These are phyloP conservation scores for Tetrapyrgos nigripes DNA, from an alignment of 1,284 basidiomycete species.

Conservation along the genomic window DNA sequence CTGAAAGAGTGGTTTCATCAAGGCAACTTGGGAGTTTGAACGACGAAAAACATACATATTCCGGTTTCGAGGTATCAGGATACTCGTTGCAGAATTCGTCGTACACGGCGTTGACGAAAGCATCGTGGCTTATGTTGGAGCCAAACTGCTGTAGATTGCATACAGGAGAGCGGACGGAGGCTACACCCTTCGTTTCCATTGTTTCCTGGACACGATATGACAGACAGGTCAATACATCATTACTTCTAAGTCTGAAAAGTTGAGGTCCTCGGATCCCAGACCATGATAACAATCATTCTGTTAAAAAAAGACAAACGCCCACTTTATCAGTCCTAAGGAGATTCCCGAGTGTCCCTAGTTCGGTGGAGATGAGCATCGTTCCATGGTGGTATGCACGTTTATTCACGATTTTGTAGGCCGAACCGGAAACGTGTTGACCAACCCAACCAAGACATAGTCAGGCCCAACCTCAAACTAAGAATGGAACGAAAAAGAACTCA, in stretches of 20 bases:
- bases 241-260: neutral
- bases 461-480: slow-evolving; percentile 7
- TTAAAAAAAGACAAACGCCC: slow-evolving; percentile 20
- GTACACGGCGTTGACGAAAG: slow-evolving; percentile 78
- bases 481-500: slow-evolving; percentile 50
- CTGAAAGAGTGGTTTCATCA: slow-evolving; percentile 8
- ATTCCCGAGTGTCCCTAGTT: slow-evolving; percentile 74
- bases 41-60: slow-evolving; percentile 41
- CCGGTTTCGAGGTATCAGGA: slow-evolving; percentile 29
- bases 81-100: slow-evolving; percentile 77
- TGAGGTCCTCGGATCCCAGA: neutral
- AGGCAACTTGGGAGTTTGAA: neutral
- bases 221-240: neutral
- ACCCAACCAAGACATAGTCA: neutral
- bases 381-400: slow-evolving; percentile 97
- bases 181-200: slow-evolving; percentile 87
- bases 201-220: slow-evolving; percentile 56
- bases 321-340: slow-evolving; percentile 80
- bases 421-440: slow-evolving; percentile 87
- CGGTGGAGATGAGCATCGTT: slow-evolving; percentile 95
- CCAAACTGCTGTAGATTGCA: slow-evolving; percentile 78
- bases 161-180: slow-evolving; percentile 93
- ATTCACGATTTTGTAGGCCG: slow-evolving; percentile 95
- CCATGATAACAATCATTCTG: neutral
- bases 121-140: slow-evolving; percentile 63